phyloP scores from a whole-genome alignment of 148 eudicot genomes.

The Fagopyrum tataricum region DNA sequence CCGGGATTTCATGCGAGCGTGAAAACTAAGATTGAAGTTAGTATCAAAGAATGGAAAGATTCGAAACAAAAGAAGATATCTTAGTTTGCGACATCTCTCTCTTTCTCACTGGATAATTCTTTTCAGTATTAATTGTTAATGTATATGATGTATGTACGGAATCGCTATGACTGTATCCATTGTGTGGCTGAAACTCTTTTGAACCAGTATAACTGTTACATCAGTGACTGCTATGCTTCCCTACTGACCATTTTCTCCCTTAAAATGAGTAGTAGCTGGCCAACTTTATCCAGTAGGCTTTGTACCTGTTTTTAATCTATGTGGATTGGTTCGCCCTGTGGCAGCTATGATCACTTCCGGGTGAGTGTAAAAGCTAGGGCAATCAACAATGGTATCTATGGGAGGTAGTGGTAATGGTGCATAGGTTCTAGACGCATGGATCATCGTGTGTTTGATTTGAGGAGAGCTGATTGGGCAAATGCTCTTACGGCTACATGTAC shows the following conservation, averaged over 20 bases:
- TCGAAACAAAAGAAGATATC: conserved; percentile 49
- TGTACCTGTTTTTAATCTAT: too few relatives aligned
- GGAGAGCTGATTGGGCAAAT: too few relatives aligned
- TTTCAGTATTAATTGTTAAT: not conserved
- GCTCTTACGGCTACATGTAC: too few relatives aligned
- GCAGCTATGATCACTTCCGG: too few relatives aligned
- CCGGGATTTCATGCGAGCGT: conserved; percentile 67
- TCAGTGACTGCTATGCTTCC: not conserved
- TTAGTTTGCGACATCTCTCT: conserved; percentile 19
- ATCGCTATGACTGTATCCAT: not conserved
- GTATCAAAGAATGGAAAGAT: conserved; percentile 65
- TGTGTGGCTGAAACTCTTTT: not conserved
- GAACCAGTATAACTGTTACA: not conserved
- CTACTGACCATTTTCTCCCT: not conserved
- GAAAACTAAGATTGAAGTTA: conserved; percentile 49
- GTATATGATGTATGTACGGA: not conserved
- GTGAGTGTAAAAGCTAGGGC: too few relatives aligned
- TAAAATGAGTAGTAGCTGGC: too few relatives aligned
- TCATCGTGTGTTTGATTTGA: too few relatives aligned
- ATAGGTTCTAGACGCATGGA: too few relatives aligned
- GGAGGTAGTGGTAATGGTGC: too few relatives aligned
- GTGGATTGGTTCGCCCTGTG: too few relatives aligned
- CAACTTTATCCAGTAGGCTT: too few relatives aligned
- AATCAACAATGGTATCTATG: too few relatives aligned
- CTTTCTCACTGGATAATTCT: not conserved